Evolutionary conservation across 2,329 filamentous ascomycete genomes (phyloP), one percentile per base, ranked within the genome.

Genomic region (Dothideomycetes sp.): DNA sequence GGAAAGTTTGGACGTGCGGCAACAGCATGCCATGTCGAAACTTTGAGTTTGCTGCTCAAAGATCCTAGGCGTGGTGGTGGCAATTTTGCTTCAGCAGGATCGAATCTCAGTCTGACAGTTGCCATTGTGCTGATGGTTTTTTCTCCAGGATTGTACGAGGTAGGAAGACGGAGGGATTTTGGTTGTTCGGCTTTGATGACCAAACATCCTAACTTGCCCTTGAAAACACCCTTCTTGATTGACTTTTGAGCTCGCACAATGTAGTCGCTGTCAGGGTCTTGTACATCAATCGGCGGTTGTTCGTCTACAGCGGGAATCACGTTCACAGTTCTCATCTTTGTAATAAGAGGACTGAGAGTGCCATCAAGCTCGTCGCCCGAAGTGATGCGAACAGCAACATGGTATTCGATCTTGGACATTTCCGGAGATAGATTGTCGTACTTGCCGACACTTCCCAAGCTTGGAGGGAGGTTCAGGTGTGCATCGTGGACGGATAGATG

Each of bases 371-470:
- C 67, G 23, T 64, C 64, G 9, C 66, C 67, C 43, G 49, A 53
- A 6, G 44, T 50, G 28, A 62, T 45, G 23, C 50, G 48, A n/a
- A 51, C 56, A 28, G 56, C 56, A 43, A 82, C 63, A 1, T 63
- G 64, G 50, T 82, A 82, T 2, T 63, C 61, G 32, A 82, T 71
- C 52, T 68, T 73, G 23, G 68, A 64, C 76, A 81, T 80, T 7
- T 76, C 68, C 0, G 78, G 78, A 2, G 73, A 64, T 53, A 80
- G 62, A 49, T 82, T 78, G 51, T 82, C 76, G 28, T 75, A 62
- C 40, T 12, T 36, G 33, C 23, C 70, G 1, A 34, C 2, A 2
- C 19, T 30, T 10, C 78, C 78, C 15, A 81, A 60, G 18, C 70
- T 77, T 3, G 78, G 78, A 2, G 78, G 78, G 0, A 80, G 64